These are phyloP conservation scores for Biscutella auriculata DNA, from an alignment of 441 rosid genomes.

Conservation along the genomic window DNA sequence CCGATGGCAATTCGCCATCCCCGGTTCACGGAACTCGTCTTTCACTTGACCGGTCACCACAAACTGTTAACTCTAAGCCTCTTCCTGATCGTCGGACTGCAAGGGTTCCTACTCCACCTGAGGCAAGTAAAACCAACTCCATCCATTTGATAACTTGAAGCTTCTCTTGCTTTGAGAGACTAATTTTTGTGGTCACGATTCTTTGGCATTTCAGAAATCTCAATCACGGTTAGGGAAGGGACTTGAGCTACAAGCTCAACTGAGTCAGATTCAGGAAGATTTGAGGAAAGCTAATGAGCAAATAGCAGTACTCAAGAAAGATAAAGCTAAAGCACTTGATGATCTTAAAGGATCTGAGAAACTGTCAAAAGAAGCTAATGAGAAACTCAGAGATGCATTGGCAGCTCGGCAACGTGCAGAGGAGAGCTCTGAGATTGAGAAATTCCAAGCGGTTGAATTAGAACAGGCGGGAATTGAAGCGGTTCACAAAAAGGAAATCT, in stretches of 20 bases:
- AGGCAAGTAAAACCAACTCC: conserved; percentile 30
- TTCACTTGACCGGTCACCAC: conserved; percentile 67
- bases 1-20: conserved; percentile 52
- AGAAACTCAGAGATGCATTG: conserved; percentile 70
- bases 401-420: conserved; percentile 73
- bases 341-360: conserved; percentile 64
- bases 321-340: conserved; percentile 50
- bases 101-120: conserved; percentile 51
- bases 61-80: conserved; percentile 51
- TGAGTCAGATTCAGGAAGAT: conserved; percentile 59
- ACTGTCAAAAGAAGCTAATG: conserved; percentile 55
- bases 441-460: conserved; percentile 66
- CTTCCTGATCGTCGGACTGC: conserved; percentile 47
- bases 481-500: conserved; percentile 60
- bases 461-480: conserved; percentile 82
- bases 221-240: conserved; percentile 34
- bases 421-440: conserved; percentile 76
- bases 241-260: conserved; percentile 53
- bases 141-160: neutral
- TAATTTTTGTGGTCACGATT: neutral
- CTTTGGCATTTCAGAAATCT: conserved; percentile 36
- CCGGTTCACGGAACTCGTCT: conserved; percentile 46
- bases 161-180: neutral
- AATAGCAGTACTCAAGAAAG: conserved; percentile 51
- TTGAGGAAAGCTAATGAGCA: conserved; percentile 68